phyloP scores from a whole-genome alignment of 2,329 filamentous ascomycete genomes.

The Aphanoascus verrucosus region DNA sequence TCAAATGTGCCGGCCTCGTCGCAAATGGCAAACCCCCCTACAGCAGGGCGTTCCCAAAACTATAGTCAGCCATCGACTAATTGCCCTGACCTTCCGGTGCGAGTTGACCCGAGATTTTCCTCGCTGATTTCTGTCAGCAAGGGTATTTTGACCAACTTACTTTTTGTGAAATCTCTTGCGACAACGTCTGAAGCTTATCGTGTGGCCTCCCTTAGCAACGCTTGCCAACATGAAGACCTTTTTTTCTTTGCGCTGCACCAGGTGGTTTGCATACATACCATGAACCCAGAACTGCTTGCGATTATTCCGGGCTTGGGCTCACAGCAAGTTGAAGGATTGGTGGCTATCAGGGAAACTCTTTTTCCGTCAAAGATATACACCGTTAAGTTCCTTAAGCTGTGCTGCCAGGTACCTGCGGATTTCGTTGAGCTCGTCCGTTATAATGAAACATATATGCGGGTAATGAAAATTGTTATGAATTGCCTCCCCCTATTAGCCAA shows the following conservation, averaged over 20 bases:
- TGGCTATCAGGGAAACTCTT: conserved; percentile 36
- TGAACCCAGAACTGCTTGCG: conserved; percentile 27
- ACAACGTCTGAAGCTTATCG: background rate
- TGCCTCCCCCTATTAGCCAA: conserved; percentile 39
- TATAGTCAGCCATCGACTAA: background rate
- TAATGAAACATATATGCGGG: conserved; percentile 26
- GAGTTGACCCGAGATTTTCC: background rate
- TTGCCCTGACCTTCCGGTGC: background rate
- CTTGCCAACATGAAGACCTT: conserved; percentile 46
- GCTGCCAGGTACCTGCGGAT: conserved; percentile 40
- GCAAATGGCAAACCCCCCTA: background rate
- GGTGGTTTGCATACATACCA: conserved; percentile 49
- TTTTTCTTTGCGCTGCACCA: conserved; percentile 59
- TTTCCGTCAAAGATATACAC: conserved; percentile 38
- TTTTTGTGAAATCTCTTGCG: background rate
- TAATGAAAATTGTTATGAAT: conserved; percentile 31
- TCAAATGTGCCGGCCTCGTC: background rate
- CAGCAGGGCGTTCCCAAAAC: background rate
- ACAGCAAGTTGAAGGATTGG: conserved; percentile 23
- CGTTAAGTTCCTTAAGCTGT: conserved; percentile 34
- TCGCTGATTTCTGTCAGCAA: background rate
- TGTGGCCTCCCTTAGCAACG: conserved; percentile 43
- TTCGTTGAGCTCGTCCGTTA: conserved; percentile 20
- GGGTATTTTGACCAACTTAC: background rate
- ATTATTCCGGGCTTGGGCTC: conserved; percentile 28